These are phyloP conservation scores for Venturia pyrina DNA, from an alignment of 2,329 filamentous ascomycete species.

Conservation along the genomic window DNA sequence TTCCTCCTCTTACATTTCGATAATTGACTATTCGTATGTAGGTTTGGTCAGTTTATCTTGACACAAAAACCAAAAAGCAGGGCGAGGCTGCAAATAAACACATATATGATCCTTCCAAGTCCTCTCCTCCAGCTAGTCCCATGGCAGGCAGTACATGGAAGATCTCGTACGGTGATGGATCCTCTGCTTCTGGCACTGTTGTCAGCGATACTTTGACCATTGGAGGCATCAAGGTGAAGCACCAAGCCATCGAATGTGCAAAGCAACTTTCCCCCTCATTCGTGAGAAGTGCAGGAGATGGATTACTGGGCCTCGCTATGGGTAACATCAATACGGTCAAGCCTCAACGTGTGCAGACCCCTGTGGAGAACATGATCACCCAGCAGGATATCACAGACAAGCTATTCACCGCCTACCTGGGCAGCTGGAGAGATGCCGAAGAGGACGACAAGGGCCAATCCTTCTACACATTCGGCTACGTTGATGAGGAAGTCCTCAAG, in stretches of 20 bases:
- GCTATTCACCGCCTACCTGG: slow-evolving; percentile 56
- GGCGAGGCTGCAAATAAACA: slow-evolving; percentile 34
- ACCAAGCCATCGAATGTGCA: slow-evolving; percentile 57
- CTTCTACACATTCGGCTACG: slow-evolving; percentile 67
- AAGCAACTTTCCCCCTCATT: slow-evolving; percentile 50
- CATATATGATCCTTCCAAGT: slow-evolving; percentile 52
- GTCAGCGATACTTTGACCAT: slow-evolving; percentile 53
- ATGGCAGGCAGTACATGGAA: slow-evolving; percentile 45
- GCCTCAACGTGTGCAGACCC: slow-evolving; percentile 46
- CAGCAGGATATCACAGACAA: slow-evolving; percentile 45
- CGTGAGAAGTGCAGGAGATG: slow-evolving; percentile 46
- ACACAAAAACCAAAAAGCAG: slow-evolving; percentile 23
- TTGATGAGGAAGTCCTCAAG: slow-evolving; percentile 53
- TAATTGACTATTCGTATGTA: neutral
- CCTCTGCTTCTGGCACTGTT: slow-evolving; percentile 54
- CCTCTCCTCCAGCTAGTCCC: slow-evolving; percentile 44
- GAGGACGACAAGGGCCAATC: slow-evolving; percentile 36
- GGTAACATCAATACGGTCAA: slow-evolving; percentile 53
- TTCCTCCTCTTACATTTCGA: neutral
- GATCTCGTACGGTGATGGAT: slow-evolving; percentile 59
- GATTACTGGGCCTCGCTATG: slow-evolving; percentile 58
- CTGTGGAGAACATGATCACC: slow-evolving; percentile 59
- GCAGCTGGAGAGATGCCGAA: slow-evolving; percentile 42
- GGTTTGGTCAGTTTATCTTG: slow-evolving; percentile 44
- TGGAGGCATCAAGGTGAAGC: slow-evolving; percentile 50